Conservation (phyloP, 345 rosid species). For the Sonneratia alba region DNA sequence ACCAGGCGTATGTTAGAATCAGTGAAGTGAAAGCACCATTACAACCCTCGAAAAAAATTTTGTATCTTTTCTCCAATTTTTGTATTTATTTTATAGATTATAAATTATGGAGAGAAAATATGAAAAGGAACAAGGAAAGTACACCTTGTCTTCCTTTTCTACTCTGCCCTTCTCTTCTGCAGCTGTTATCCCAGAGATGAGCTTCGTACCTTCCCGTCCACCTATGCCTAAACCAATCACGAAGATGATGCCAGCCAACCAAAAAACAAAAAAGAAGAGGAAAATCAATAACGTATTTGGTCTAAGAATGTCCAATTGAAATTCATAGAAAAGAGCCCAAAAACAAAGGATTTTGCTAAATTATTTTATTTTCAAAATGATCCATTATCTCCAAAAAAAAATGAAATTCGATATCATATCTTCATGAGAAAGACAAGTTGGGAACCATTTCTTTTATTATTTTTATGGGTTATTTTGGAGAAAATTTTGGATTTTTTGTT, state of each 20-base stretch:
- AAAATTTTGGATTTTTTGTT: neutral
- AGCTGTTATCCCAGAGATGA: constrained; percentile 46
- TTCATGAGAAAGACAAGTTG: no score
- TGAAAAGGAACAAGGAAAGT: neutral
- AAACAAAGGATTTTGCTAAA: neutral
- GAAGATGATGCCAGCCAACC: neutral
- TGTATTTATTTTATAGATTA: neutral
- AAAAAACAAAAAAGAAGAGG: neutral
- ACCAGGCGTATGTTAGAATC: neutral
- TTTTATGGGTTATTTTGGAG: neutral
- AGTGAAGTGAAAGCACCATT: neutral
- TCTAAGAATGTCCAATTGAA: no score
- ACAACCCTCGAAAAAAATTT: neutral
- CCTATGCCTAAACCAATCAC: constrained; percentile 22
- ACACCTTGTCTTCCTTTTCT: constrained; percentile 46
- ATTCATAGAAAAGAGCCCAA: neutral
- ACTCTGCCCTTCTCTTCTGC: constrained; percentile 50
- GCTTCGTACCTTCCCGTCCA: constrained; percentile 52
- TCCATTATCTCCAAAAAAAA: neutral
- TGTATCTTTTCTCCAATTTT: neutral
- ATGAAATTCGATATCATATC: neutral
- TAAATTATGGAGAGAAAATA: neutral
- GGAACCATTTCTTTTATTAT: neutral
- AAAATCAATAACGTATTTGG: no score
- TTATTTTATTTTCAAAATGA: neutral